Evolutionary conservation across 1,284 basidiomycete species (phyloP), one percentile per base, ranked within the genome.

Genomic region (Cutaneotrichosporon sp.): DNA sequence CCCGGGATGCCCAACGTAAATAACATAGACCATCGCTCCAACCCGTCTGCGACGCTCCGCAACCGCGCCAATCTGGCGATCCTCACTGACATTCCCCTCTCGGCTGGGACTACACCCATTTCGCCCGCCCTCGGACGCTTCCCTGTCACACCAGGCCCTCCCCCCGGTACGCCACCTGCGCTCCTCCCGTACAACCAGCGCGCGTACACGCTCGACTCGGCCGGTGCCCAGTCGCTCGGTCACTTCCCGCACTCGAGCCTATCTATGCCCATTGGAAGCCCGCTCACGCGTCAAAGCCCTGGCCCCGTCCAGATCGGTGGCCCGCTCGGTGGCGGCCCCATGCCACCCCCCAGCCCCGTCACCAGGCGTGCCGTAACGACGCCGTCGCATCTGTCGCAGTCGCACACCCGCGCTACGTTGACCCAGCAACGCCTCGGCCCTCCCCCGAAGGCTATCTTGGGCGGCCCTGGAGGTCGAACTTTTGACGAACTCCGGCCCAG

Each of bases 381-480:
- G 34, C 53, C 61, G 32, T 40, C 58, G 10, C 60, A 60, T 9
- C 53, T 56, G 2, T 49, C 59, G 34, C 53, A 32, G 22, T 22
- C 62, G 9, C 62, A 65, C 26, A 55, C 22, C 18, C 64, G 66
- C 22, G 40, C 22, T 1, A 56, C 36, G 5, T 60, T 56, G 11
- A 50, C 56, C 51, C 51, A 26, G 40, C 56, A 64, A 46, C 64
- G 66, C 31, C 60, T 68, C 4, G 72, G 73, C 18, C 72, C 72
- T 31, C 76, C 76, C 4, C 75, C 76, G 1, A 75, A 78, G 62
- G 75, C 76, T 1, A 70, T 73, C 57, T 68, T 78, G 10, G 76
- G 76, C 30, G 76, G 76, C 30, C 72, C 72, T 14, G 73, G 73
- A 3, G 76, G 76, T 16, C 72, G 69, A 62, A 76, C 75, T 4